Base-by-base conservation (phyloP, 2,329 filamentous ascomycete genomes). In the Teratosphaeria epicoccoides region DNA sequence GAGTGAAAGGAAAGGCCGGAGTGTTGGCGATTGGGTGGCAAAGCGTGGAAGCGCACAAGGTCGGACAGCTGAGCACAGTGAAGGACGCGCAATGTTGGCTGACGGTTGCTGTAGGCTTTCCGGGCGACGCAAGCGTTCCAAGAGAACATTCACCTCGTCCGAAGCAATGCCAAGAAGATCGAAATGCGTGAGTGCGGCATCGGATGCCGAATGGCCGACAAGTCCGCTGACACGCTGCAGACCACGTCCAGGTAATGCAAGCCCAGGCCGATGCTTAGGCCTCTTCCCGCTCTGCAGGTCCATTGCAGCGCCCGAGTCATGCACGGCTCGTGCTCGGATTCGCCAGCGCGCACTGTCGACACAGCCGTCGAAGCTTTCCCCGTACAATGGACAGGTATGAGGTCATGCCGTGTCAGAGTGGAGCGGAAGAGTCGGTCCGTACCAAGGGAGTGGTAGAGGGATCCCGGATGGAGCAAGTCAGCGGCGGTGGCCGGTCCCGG, bases 11-110 rank as follows among this genome's bases (percentile, higher is more conserved):
- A 10, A 69, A 70, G 50, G 62, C 71, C 51, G 70, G 71, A 57
- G 58, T 74, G 3, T 52, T 71, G n/a, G 67, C 69, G 17, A 65
- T 78, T 50, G 78, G 77, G 4, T 81, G 78, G 78, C 64, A 72
- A 48, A 75, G 68, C 57, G 66, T 75, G 20, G 73, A 77, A 29
- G 67, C 66, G 46, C 78, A 81, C 62, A 65, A 71, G 68, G 63
- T 63, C 47, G n/a, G 33, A 17, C 7, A 17, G 5, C 7, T 40
- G 14, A 20, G 14, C 14, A 20, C n/a, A 20, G 14, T n/a, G n/a
- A n/a, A n/a, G n/a, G n/a, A n/a, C n/a, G n/a, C n/a, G n/a, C n/a
- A n/a, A n/a, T n/a, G n/a, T n/a, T n/a, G n/a, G 44, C 44, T 46
- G 44, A 46, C 6, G 22, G 23, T n/a, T 10, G 20, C 25, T 46